Base-by-base conservation (phyloP, 345 rosid genomes). In the Lepidium africanum region DNA sequence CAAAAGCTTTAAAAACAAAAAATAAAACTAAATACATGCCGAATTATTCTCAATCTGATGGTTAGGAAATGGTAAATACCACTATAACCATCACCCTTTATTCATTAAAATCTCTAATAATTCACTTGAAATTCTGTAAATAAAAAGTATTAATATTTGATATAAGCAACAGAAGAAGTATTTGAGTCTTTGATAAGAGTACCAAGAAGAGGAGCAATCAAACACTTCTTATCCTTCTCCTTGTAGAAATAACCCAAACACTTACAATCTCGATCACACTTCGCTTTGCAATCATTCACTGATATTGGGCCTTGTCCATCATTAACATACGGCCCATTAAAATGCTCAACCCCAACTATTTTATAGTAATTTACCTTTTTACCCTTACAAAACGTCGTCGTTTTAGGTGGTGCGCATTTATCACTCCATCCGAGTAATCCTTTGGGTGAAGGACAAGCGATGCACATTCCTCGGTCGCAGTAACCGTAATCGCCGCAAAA, bases 211-310 rank as follows among this genome's bases (percentile, higher is more conserved):
- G 70, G 74, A 57, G 49, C 79, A 2, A 42, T n/a, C 72, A 69
- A 87, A 53, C 89, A 87, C 46, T 52, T 82, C 19, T 75, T 79
- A 11, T 76, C 65, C 7, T 79, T 76, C 52, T 52, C 78, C 48
- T 75, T 74, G 72, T 84, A 85, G 23, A 87, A 87, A 17, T 80
- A 83, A 1, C 93, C 88, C 76, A 78, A 68, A 67, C 88, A 85
- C 74, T 78, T 87, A 70, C 88, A 87, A 65, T 83, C 85, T 10
- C 50, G 62, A 9, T 66, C 81, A 15, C 86, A 90, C 48, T 81
- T 73, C 0, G 51, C 78, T 23, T 78, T 75, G 14, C 94, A 87
- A 1, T 59, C 81, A 2, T 54, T 71, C 0, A 63, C 58, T 50
- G 74, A 68, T 52, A 57, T 75, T 55, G 71, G 71, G 60, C 81